Evolutionary conservation across 2,329 filamentous ascomycete species (phyloP), one percentile per base, ranked within the genome.

Genomic region (Cadophora malorum): DNA sequence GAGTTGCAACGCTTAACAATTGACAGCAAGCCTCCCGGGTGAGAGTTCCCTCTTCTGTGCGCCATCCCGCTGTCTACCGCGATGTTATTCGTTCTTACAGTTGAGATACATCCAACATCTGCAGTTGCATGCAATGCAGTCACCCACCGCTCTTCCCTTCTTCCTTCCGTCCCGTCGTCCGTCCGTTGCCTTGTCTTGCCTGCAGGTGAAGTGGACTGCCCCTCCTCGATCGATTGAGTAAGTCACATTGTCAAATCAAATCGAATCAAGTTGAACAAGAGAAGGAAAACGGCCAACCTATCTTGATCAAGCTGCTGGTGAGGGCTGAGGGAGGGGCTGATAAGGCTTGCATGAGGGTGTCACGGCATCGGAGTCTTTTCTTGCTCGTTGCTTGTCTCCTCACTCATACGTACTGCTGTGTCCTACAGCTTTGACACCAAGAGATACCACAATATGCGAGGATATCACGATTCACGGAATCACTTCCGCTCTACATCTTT

Each of bases 11-110:
- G 45, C 19, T n/a, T 21, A 21, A 49, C 52, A 28, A 25, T 53
- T 31, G 25, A 55, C 23, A 28, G 28, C 52, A 33, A 33, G 14
- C 25, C 52, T 31, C 16, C 23, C 25, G 52, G 16, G 6, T 14
- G 14, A n/a, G 7, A n/a, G 25, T 55, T 53, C 7, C 52, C 52
- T 33, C 25, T 33, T 33, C 52, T 19, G 52, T 55, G 25, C 52
- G 23, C 52, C 25, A n/a, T 55, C 28, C 52, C 52, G 25, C 16
- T 33, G 23, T 55, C 25, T n/a, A 31, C 12, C 19, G 33, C 14
- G 52, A 5, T 55, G 25, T 16, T 55, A 33, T 55, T 55, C 52
- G 25, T 55, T 25, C 45, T n/a, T 49, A n/a, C 45, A 49, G 45
- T 21, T 21, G 41, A 45, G 16, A 45, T 45, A 45, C 41, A 5